Evolutionary conservation across 768 basidiomycete species (phyloP), one percentile per base, ranked within the genome.

Genomic region (Sistotremastrum niveocremeum): DNA sequence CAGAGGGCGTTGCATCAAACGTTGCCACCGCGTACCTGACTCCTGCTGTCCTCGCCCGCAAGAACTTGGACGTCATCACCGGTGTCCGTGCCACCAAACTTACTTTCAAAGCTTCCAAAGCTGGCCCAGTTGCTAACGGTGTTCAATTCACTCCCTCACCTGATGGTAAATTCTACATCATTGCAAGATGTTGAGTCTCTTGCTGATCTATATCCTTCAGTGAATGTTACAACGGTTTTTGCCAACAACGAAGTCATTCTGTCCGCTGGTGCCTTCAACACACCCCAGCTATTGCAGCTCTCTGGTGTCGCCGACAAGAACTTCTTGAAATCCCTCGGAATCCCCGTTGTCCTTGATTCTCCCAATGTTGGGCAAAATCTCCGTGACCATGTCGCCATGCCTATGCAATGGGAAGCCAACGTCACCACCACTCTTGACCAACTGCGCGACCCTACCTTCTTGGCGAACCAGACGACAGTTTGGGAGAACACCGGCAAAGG

Each of bases 291-390:
- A 2, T 48, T 64, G 20, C 39, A 56, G 41, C 53, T 60, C 34
- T 60, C 58, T 6, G 62, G 62, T 10, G 53, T 64, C 39, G 62
- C 62, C 1, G 47, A 54, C n/a, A 12, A 43, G 4, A 28, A 39
- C 5, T 30, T 49, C 7, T 55, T 64, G 41, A 11, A 40, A 6
- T 11, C 46, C 6, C 45, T 57, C 33, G 54, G 52, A 3, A 54
- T 64, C 35, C 11, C 34, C 6, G 20, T 51, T 10, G 31, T 60
- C 12, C 54, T 63, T 3, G 34, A 64, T 46, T 52, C 64, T n/a
- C 63, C 66, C 1, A 61, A 62, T 3, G 65, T 68, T n/a, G 66
- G 66, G 11, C 52, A 37, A 7, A 65, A 67, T 45, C 52, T 67
- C 10, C 64, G 65, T 52, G 66, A 65, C 53, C 46, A 51, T 44